phyloP scores from a whole-genome alignment of 176 grass and related monocot species.

The Cocos nucifera region DNA sequence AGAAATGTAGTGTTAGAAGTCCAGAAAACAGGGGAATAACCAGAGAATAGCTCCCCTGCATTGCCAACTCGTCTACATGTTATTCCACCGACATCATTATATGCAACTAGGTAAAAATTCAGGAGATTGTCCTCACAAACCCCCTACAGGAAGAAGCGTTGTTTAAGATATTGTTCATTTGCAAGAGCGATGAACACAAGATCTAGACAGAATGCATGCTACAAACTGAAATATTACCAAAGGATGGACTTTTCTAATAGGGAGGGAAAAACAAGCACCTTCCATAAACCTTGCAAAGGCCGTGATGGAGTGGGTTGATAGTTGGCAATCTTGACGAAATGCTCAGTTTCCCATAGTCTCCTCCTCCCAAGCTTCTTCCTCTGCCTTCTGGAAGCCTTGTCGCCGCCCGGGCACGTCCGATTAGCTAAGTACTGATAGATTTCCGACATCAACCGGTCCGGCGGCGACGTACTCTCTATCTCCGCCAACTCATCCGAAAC shows the following conservation, averaged over 20 bases:
- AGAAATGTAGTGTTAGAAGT: constrained; percentile 70
- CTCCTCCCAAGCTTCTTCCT: constrained; percentile 33
- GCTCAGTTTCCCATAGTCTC: constrained; percentile 30
- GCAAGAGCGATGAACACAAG: not conserved
- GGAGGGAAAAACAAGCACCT: constrained; percentile 34
- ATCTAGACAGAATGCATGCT: no score
- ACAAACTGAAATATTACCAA: not conserved
- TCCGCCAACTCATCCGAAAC: constrained; percentile 18
- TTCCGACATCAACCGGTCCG: constrained; percentile 37
- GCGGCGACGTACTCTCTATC: constrained; percentile 36
- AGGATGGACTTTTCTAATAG: not conserved
- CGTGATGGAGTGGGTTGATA: constrained; percentile 28
- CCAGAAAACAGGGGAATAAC: constrained; percentile 79
- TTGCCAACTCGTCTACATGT: constrained; percentile 63
- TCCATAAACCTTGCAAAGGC: constrained; percentile 60
- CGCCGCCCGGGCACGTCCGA: constrained; percentile 30
- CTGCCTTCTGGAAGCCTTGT: constrained; percentile 21
- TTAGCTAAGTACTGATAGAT: constrained; percentile 63
- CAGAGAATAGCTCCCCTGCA: constrained; percentile 40
- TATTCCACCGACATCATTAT: constrained; percentile 81
- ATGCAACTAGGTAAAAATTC: constrained; percentile 80
- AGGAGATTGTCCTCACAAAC: constrained; percentile 61
- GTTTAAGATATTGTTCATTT: not conserved
- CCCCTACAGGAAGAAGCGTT: constrained; percentile 39
- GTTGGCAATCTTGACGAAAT: constrained; percentile 46